Base-by-base conservation (phyloP, 148 eudicot species). In the Silene uniflora region DNA sequence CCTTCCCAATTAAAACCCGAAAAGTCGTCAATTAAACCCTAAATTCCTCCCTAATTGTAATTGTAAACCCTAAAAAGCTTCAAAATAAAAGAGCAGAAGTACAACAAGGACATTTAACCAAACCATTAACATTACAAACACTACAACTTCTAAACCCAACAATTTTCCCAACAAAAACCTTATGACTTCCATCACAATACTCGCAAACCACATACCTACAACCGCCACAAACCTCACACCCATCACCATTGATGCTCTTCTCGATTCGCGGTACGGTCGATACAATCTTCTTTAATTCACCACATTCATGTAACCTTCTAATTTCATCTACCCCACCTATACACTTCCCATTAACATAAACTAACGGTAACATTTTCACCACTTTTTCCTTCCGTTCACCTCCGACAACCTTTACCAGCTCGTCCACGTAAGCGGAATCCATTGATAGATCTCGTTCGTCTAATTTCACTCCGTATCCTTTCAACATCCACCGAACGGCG, bases 391-490 rank as follows among this genome's bases (percentile, higher is more conserved):
- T 77, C 13, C 39, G 66, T 19, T 35, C 19, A 39, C 10, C 10
- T 0, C 76, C 59, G 2, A 72, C 44, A 17, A 85, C 73, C 69
- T 25, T 52, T 35, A 79, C 84, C 18, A 87, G 46, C 83, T 85
- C 90, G 1, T 58, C 77, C 52, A 77, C 65, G 58, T 68, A 85
- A 0, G 63, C 59, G 0, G 67, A 64, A 29, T 85, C 86, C 90
- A 87, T 87, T 7, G 88, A 77, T 14, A 87, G 49, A 78, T 87
- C 90, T 29, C 90, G 82, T 49, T 87, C 88, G 88, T 87, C 90
- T 46, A 83, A 59, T 17, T 67, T 75, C 1, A 87, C 88, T 1
- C 83, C 46, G 77, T 79, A 87, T 12, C 78, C 78, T 13, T 77
- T 74, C 2, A 87, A 60, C 8, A 87, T 85, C 13, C 79, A 72